Evolutionary conservation across 345 rosid species (phyloP), one percentile per base, ranked within the genome.

Genomic region (Camelina hispida): DNA sequence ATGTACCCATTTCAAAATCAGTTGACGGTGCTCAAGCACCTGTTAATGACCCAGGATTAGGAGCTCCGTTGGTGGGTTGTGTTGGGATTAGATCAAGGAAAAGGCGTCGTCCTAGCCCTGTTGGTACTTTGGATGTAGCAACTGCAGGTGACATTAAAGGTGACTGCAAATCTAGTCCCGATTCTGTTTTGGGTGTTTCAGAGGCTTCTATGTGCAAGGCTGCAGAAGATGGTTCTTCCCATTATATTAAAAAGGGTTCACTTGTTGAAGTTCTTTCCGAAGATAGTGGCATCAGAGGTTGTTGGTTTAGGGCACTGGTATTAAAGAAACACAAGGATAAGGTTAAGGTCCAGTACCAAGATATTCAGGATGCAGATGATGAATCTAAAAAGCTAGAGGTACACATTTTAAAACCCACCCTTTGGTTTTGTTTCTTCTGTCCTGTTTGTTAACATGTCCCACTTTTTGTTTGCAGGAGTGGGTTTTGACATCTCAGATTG

Each of bases 241-340:
- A 25, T n/a, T 50, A 55, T 79, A 63, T 87, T 2, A 73, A 81
- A 47, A 82, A 85, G 64, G 96, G 98, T 48, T 85, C 84, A 51
- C 78, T 81, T 69, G 85, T 93, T 54, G 95, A 90, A 81, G 84
- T 93, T 62, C 89, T 88, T 32, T 84, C 89, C 15, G 88, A 88
- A 77, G 96, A 93, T 62, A 90, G 98, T 82, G 96, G 98, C 74
- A 68, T 93, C 52, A 84, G 87, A 74, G 98, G 96, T 11, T 93
- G 96, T 74, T 93, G 96, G 98, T 84, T 87, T 78, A 86, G 83
- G 76, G 96, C 91, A 30, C 72, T 42, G 76, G 77, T 93, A 66
- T 74, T 93, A 67, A 87, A 87, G 75, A 82, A 74, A 56, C 78
- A 77, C 78, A 87, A 89, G 63, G 79, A 84, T 73, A 93, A 84